These are phyloP conservation scores for Leersia perrieri DNA, from an alignment of 176 grass and related monocot genomes.

Conservation along the genomic window DNA sequence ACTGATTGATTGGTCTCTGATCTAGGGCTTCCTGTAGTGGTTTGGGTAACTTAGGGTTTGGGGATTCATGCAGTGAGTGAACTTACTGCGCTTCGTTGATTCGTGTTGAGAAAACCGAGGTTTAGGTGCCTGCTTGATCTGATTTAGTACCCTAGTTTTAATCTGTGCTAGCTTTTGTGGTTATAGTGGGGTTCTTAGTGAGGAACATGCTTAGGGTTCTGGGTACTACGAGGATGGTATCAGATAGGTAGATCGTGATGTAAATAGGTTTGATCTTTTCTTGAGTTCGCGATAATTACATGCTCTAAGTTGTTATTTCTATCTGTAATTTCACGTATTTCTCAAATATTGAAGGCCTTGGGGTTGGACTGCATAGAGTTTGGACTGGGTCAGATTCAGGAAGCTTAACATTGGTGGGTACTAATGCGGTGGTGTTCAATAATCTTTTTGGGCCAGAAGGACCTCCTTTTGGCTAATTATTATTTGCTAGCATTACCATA, in stretches of 20 bases:
- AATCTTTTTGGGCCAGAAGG: slow-evolving; percentile 2
- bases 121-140: background rate
- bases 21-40: slow-evolving; percentile 2
- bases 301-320: slow-evolving; percentile 6
- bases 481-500: background rate
- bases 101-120: background rate
- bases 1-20: slow-evolving; percentile 24
- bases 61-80: background rate
- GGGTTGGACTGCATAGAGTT: background rate
- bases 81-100: background rate
- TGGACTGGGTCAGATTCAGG: background rate
- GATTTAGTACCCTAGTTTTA: background rate
- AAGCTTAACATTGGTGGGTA: background rate
- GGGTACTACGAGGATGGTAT: background rate
- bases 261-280: background rate
- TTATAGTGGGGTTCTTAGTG: background rate
- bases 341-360: background rate
- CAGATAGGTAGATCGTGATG: background rate
- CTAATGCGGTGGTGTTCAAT: background rate
- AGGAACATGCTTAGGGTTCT: slow-evolving; percentile 26
- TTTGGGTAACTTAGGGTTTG: slow-evolving; percentile 12
- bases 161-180: background rate
- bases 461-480: too few species aligned
- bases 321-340: slow-evolving; percentile 3
- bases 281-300: slow-evolving; percentile 16